Evolutionary conservation across 805 yeast genomes (phyloP).

Genomic region (Candida coleopterorum): DNA sequence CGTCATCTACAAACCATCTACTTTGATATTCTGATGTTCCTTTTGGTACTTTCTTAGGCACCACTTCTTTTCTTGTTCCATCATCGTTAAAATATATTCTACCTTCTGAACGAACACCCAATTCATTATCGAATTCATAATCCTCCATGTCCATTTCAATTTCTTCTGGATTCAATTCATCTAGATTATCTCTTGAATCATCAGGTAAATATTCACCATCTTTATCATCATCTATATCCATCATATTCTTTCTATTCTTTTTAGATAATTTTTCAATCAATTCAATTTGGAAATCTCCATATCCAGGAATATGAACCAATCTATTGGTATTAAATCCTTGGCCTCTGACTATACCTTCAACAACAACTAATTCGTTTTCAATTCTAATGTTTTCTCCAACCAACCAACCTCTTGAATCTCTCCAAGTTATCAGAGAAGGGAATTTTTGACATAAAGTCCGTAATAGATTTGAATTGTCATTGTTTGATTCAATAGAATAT

Average conservation of each 20-base stretch:
- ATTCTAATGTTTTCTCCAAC: constrained; percentile 59
- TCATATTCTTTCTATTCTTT: constrained; percentile 1
- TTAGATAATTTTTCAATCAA: constrained; percentile 49
- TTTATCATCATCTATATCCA: constrained; percentile 19
- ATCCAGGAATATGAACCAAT: constrained; percentile 80
- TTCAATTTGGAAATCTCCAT: constrained; percentile 81
- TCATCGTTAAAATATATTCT: constrained; percentile 42
- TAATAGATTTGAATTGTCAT: constrained; percentile 70
- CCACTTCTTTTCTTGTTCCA: constrained; percentile 3
- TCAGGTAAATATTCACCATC: constrained; percentile 22
- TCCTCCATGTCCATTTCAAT: constrained; percentile 35
- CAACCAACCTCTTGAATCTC: constrained; percentile 87
- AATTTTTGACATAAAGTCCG: constrained; percentile 79
- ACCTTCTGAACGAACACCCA: constrained; percentile 56
- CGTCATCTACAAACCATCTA: constrained; percentile 66
- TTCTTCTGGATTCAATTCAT: constrained; percentile 56
- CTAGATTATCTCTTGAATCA: constrained; percentile 52
- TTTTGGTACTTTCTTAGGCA: constrained; percentile 42
- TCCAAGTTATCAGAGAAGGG: constrained; percentile 85
- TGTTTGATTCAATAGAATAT: constrained; percentile 58
- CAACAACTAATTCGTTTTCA: constrained; percentile 41
- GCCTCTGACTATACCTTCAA: constrained; percentile 87
- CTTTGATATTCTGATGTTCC: constrained; percentile 78
- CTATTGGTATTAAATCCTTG: constrained; percentile 73
- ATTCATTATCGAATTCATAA: constrained; percentile 18